Evolutionary conservation across 805 yeast genomes (phyloP).

Genomic region (Myxozyma vanderwaltii): DNA sequence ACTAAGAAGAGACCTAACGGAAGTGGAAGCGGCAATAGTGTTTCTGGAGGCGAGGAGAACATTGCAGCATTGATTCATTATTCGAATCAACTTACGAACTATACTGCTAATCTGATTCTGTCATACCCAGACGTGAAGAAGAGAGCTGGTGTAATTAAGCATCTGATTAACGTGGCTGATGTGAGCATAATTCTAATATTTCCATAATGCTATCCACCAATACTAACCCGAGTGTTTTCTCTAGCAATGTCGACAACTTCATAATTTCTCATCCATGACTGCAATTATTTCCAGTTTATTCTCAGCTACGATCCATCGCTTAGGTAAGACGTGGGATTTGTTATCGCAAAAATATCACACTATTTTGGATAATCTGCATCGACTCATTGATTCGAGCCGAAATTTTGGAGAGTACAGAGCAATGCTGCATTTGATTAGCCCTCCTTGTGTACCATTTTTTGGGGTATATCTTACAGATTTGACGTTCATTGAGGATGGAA

Average conservation of each 20-base stretch:
- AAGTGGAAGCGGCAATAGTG: conserved; percentile 39
- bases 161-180: conserved; percentile 78
- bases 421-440: conserved; percentile 65
- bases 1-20: conserved; percentile 26
- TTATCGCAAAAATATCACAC: conserved; percentile 56
- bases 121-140: conserved; percentile 61
- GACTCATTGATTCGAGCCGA: conserved; percentile 84
- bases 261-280: conserved; percentile 90
- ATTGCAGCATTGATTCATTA: conserved; percentile 60
- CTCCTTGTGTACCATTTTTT: conserved; percentile 89
- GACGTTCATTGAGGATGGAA: conserved; percentile 87
- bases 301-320: conserved; percentile 83
- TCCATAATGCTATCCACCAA: background rate
- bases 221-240: background rate
- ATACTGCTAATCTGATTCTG: conserved; percentile 75
- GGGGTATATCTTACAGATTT: conserved; percentile 89
- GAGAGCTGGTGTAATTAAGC: conserved; percentile 69
- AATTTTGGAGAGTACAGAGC: conserved; percentile 88
- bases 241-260: conserved; percentile 60
- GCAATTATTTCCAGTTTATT: conserved; percentile 85
- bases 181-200: conserved; percentile 33
- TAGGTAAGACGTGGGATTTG: conserved; percentile 79
- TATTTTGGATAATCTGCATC: conserved; percentile 68
- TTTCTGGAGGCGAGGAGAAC: conserved; percentile 35
- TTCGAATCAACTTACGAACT: conserved; percentile 81